These are phyloP conservation scores for Coniophora puteana DNA, from an alignment of 1,284 basidiomycete genomes.

Conservation along the genomic window DNA sequence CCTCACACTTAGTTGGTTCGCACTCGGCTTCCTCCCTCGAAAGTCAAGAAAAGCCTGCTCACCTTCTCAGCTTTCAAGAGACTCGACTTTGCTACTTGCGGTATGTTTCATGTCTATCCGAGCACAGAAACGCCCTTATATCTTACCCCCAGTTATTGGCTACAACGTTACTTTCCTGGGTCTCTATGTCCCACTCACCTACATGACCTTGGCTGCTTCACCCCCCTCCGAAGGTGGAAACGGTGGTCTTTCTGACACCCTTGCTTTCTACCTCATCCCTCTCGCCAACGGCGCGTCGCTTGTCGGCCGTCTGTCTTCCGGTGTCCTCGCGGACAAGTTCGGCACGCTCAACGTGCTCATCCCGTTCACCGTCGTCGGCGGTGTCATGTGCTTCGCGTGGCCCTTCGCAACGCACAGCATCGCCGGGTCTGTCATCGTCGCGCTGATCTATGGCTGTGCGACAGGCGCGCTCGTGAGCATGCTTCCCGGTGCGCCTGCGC, in stretches of 20 bases:
- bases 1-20: conserved; percentile 27
- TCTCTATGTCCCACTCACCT: conserved; percentile 41
- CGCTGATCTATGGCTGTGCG: conserved; percentile 42
- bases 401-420: conserved; percentile 32
- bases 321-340: conserved; percentile 34
- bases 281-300: conserved; percentile 46
- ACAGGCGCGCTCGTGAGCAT: conserved; percentile 34
- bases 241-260: conserved; percentile 31
- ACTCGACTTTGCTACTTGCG: conserved; percentile 36
- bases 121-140: conserved; percentile 33
- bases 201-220: conserved; percentile 36
- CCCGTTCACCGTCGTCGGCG: conserved; percentile 36
- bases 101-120: conserved; percentile 27
- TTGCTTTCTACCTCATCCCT: conserved; percentile 43
- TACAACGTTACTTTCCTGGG: conserved; percentile 31
- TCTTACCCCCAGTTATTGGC: conserved; percentile 19
- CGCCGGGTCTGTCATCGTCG: conserved; percentile 31
- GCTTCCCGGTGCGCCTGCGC: conserved; percentile 31
- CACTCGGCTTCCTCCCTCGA: conserved; percentile 38
- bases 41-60: conserved; percentile 37
- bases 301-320: conserved; percentile 37
- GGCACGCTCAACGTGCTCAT: conserved; percentile 43
- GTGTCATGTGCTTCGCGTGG: conserved; percentile 40
- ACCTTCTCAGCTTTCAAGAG: conserved; percentile 38
- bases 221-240: too few relatives aligned